A percentile compares a stretch with the other conserved stretches of the same genome.
These are phyloP conservation scores for Stephania cephalantha DNA, from an alignment of 164 flowering plant genomes.

Conservation along the genomic window DNA sequence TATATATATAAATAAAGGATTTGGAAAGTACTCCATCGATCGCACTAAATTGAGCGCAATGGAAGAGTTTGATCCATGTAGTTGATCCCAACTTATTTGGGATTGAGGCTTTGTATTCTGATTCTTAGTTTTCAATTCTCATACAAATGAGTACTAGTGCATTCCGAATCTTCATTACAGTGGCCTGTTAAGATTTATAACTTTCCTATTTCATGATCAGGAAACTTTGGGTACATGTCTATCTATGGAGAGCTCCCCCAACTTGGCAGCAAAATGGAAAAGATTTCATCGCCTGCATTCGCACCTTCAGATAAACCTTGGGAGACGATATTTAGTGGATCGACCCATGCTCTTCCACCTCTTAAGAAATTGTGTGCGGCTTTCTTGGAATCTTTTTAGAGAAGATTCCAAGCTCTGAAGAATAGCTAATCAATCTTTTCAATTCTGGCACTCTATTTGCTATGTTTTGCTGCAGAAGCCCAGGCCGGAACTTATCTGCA, in stretches of 20 bases:
- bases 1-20: no score
- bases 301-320: slow-evolving; percentile 59
- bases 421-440: slow-evolving; percentile 4
- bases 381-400: slow-evolving; percentile 71
- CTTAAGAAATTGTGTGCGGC: slow-evolving; percentile 64
- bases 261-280: slow-evolving; percentile 23
- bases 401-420: slow-evolving; percentile 34
- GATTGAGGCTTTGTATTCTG: no score
- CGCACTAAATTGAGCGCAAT: no score
- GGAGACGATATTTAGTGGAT: slow-evolving; percentile 79
- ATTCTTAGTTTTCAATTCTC: no score
- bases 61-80: no score
- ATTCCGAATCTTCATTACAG: no score
- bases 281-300: slow-evolving; percentile 21
- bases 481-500: neutral
- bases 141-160: no score
- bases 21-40: no score
- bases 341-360: slow-evolving; percentile 81
- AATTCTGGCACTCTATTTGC: neutral
- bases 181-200: neutral
- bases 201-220: slow-evolving; percentile 25
- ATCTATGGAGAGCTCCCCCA: slow-evolving; percentile 70
- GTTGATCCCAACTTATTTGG: no score
- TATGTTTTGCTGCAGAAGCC: neutral
- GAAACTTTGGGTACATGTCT: slow-evolving; percentile 53